Percentiles rank a stretch among this genome's conserved stretches.
Conservation (phyloP, 257 asterid species). For the Dorcoceras hygrometricum region DNA sequence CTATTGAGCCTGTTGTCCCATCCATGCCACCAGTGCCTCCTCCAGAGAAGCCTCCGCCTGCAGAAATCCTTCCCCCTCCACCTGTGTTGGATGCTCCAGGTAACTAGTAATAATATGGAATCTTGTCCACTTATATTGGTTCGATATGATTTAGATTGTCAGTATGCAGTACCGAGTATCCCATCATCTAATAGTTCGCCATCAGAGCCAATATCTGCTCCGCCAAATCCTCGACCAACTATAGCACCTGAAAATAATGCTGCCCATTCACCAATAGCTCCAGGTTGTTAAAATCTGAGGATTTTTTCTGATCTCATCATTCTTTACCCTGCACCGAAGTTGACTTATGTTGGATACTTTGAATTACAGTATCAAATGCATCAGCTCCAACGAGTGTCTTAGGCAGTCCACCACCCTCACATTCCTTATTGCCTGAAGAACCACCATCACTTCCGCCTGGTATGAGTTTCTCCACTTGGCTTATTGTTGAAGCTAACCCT, state of each 20-base stretch:
- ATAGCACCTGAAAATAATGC: slow-evolving; percentile 35
- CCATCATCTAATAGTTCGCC: slow-evolving; percentile 48
- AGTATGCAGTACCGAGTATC: slow-evolving; percentile 43
- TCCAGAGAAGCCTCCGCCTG: slow-evolving; percentile 23
- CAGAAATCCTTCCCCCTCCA: slow-evolving; percentile 43
- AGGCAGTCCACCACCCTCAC: slow-evolving; percentile 34
- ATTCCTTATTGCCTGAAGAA: slow-evolving; percentile 30
- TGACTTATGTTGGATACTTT: slow-evolving; percentile 19
- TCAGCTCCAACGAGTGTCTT: slow-evolving; percentile 35
- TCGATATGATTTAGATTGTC: slow-evolving; percentile 32
- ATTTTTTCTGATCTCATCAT: slow-evolving; percentile 8
- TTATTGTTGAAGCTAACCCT: slow-evolving; percentile 16
- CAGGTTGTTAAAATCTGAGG: slow-evolving; percentile 40
- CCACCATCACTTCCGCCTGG: slow-evolving; percentile 52
- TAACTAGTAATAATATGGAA: slow-evolving; percentile 27
- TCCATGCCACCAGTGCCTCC: slow-evolving; percentile 47
- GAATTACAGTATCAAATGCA: slow-evolving; percentile 30
- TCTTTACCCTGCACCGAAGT: neutral
- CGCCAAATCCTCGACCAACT: slow-evolving; percentile 43
- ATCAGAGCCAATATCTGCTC: slow-evolving; percentile 32
- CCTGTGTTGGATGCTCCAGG: slow-evolving; percentile 53
- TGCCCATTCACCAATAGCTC: slow-evolving; percentile 35
- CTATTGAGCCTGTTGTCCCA: slow-evolving; percentile 25
- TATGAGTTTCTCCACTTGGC: slow-evolving; percentile 25
- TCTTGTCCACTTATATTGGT: slow-evolving; percentile 23